These are phyloP conservation scores for Cladorrhinum samala DNA, from an alignment of 495 filamentous ascomycete genomes.

Conservation along the genomic window DNA sequence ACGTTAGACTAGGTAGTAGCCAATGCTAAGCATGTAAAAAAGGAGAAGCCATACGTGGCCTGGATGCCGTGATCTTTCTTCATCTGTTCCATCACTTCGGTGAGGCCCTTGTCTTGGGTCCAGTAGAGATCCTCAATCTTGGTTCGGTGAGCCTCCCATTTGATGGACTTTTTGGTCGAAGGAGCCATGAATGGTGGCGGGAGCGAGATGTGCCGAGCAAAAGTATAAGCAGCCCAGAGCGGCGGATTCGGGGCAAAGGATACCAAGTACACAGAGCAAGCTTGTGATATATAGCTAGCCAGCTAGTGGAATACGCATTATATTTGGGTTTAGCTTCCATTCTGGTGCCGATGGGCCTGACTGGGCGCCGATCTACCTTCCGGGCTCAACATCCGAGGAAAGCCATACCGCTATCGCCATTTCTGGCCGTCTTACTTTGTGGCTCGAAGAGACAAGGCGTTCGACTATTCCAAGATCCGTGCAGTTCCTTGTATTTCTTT, in stretches of 20 bases:
- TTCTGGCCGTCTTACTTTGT: not conserved
- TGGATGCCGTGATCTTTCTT: slow-evolving; percentile 9
- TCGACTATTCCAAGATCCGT: not conserved
- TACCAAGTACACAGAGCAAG: too few species aligned
- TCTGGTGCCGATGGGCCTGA: too few species aligned
- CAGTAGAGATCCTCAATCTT: slow-evolving; percentile 22
- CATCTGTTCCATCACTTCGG: slow-evolving; percentile 23
- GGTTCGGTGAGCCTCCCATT: slow-evolving; percentile 15
- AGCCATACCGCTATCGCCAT: not conserved
- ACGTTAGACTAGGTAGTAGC: not conserved
- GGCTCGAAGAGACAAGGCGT: not conserved
- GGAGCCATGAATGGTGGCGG: slow-evolving; percentile 1
- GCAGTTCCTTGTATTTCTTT: too few species aligned
- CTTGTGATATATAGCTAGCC: too few species aligned
- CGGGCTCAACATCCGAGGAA: too few species aligned
- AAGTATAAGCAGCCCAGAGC: not conserved
- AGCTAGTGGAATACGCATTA: too few species aligned
- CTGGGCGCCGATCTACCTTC: too few species aligned
- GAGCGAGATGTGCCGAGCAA: not conserved
- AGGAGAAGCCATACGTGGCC: slow-evolving; percentile 15
- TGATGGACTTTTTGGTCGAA: not conserved
- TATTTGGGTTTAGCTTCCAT: too few species aligned
- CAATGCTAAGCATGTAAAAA: not conserved
- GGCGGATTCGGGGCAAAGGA: not conserved
- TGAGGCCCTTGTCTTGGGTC: slow-evolving; percentile 8